Evolutionary conservation across 306 rosid genomes (phyloP).

Genomic region (Trifolium repens): DNA sequence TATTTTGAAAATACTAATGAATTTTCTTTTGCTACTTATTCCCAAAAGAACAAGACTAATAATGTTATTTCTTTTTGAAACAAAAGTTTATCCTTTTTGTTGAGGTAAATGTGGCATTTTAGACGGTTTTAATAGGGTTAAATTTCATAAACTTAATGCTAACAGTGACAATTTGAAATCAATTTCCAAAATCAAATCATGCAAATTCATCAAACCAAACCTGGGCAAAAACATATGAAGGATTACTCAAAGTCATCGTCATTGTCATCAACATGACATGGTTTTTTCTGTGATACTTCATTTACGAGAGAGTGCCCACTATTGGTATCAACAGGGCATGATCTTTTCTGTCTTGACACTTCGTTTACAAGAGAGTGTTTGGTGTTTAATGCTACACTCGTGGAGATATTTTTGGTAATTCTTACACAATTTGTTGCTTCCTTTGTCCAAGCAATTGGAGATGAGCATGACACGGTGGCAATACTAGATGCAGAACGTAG

Average conservation of each 20-base stretch:
- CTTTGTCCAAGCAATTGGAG: slow-evolving; percentile 45
- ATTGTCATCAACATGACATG: slow-evolving; percentile 14
- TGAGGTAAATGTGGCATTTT: background rate
- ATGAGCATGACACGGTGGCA: slow-evolving; percentile 43
- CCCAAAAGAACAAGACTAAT: no score
- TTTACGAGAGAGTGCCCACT: background rate
- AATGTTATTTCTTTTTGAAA: background rate
- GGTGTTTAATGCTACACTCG: slow-evolving; percentile 44
- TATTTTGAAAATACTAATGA: no score
- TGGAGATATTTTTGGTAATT: slow-evolving; percentile 43
- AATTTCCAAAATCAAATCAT: background rate
- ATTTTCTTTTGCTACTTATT: no score
- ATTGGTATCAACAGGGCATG: slow-evolving; percentile 45
- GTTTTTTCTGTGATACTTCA: slow-evolving; percentile 10
- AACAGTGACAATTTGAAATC: background rate
- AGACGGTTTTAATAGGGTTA: background rate
- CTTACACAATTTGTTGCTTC: slow-evolving; percentile 45
- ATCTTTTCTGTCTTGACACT: slow-evolving; percentile 72
- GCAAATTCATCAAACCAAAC: slow-evolving; percentile 23
- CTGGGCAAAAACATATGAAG: slow-evolving; percentile 14
- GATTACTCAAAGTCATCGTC: slow-evolving; percentile 52
- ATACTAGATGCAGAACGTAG: slow-evolving; percentile 46
- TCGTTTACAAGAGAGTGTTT: slow-evolving; percentile 52
- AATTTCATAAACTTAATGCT: background rate
- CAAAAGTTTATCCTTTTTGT: background rate